Conservation (phyloP, 2,329 filamentous ascomycete species). For the Fusarium anguioides region DNA sequence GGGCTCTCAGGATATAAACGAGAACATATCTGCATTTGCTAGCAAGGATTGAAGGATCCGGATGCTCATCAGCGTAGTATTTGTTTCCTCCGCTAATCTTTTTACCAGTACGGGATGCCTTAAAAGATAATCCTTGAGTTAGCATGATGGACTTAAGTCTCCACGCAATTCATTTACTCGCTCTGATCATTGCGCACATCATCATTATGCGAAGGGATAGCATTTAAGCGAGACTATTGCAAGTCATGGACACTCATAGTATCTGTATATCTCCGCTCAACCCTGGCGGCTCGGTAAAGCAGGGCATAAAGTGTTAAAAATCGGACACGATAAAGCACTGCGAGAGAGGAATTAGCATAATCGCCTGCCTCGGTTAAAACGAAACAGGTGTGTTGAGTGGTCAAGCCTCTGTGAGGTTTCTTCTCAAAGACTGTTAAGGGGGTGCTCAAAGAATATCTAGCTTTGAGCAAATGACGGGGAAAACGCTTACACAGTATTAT, state of each 20-base stretch:
- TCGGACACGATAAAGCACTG: neutral
- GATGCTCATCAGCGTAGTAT: slow-evolving; percentile 18
- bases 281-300: neutral
- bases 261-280: neutral
- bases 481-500: too few relatives aligned
- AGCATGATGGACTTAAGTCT: slow-evolving; percentile 9
- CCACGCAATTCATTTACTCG: slow-evolving; percentile 5
- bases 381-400: too few relatives aligned
- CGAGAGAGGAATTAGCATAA: neutral
- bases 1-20: slow-evolving; percentile 2
- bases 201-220: neutral
- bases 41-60: slow-evolving; percentile 17
- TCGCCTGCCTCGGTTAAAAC: too few relatives aligned
- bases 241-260: neutral
- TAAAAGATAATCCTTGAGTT: slow-evolving; percentile 13
- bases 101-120: slow-evolving; percentile 5
- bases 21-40: neutral
- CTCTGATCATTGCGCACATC: neutral
- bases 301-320: neutral
- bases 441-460: too few relatives aligned
- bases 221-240: neutral
- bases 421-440: too few relatives aligned
- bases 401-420: neutral
- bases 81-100: slow-evolving; percentile 27
- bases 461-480: too few relatives aligned